Conservation (phyloP, 352 stramenopile species). For the Phytopythium aichiense region DNA sequence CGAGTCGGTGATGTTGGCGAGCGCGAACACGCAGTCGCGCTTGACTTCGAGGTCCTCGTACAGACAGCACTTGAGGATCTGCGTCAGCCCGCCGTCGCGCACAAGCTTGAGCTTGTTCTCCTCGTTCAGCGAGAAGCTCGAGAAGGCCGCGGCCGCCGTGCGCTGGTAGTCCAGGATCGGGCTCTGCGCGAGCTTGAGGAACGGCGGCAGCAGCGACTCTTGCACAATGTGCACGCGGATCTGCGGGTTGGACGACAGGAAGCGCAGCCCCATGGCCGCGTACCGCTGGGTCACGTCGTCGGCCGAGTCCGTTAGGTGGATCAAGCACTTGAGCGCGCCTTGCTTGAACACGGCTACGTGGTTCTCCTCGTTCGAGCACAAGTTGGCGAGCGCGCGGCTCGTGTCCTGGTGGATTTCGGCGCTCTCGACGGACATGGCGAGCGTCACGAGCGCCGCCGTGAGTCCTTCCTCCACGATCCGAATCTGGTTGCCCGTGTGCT, state of each 20-base stretch:
- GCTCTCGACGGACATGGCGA: conserved; percentile 72
- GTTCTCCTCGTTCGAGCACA: conserved; percentile 94
- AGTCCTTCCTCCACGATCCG: conserved; percentile 91
- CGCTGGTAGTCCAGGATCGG: conserved; percentile 90
- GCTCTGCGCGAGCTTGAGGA: conserved; percentile 90
- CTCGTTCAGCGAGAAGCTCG: conserved; percentile 90
- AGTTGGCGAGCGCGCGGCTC: conserved; percentile 88
- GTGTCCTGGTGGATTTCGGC: conserved; percentile 95
- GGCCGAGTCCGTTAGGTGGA: conserved; percentile 82
- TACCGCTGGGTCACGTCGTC: conserved; percentile 95
- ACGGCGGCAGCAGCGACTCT: conserved; percentile 87
- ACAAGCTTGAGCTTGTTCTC: conserved; percentile 95
- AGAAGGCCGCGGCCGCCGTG: conserved; percentile 91
- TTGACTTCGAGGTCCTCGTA: conserved; percentile 91
- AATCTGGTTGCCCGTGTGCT: conserved; percentile 88
- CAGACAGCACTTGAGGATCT: conserved; percentile 89
- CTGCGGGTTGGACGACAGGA: conserved; percentile 92
- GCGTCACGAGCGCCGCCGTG: conserved; percentile 73
- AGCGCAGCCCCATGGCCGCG: conserved; percentile 92
- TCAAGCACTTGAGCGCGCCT: conserved; percentile 87
- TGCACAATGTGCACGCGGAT: conserved; percentile 92
- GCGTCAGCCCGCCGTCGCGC: conserved; percentile 83
- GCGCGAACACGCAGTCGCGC: conserved; percentile 91
- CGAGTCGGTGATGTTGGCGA: conserved; percentile 92
- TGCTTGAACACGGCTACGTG: conserved; percentile 92